phyloP scores from a whole-genome alignment of 495 filamentous ascomycete species.

The Hyaloscypha bicolor region DNA sequence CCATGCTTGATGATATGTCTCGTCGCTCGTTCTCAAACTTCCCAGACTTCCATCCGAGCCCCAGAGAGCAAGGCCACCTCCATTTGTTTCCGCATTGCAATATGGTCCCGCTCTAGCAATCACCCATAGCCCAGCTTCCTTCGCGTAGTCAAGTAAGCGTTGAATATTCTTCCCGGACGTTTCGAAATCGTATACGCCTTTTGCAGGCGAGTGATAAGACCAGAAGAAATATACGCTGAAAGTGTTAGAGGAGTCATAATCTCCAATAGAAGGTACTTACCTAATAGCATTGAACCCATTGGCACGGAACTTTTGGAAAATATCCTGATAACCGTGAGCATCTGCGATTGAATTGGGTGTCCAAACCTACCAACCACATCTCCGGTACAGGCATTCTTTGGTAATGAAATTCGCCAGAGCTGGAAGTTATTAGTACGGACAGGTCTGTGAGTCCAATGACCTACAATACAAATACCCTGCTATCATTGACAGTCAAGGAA shows the following conservation, averaged over 20 bases:
- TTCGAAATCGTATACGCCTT: slow-evolving; percentile 56
- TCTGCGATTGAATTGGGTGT: not conserved
- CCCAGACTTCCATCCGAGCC: slow-evolving; percentile 54
- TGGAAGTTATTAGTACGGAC: slow-evolving; percentile 5
- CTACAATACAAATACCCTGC: slow-evolving; percentile 51
- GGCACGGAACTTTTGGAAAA: slow-evolving; percentile 61
- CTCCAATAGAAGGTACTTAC: slow-evolving; percentile 7
- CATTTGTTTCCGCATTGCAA: slow-evolving; percentile 55
- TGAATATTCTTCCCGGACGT: slow-evolving; percentile 58
- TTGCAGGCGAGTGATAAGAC: slow-evolving; percentile 55
- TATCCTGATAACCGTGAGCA: slow-evolving; percentile 38
- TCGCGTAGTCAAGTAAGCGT: slow-evolving; percentile 59
- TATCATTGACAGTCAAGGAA: slow-evolving; percentile 54
- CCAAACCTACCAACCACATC: slow-evolving; percentile 33
- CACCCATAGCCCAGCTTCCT: slow-evolving; percentile 59
- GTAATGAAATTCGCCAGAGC: slow-evolving; percentile 61
- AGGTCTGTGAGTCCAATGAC: not conserved
- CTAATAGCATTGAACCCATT: slow-evolving; percentile 57
- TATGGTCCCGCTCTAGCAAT: slow-evolving; percentile 63
- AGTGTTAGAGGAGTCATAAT: slow-evolving; percentile 3
- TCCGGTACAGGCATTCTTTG: slow-evolving; percentile 60
- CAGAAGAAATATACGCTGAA: slow-evolving; percentile 56
- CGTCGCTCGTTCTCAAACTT: slow-evolving; percentile 42
- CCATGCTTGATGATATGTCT: slow-evolving; percentile 45
- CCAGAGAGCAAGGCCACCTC: slow-evolving; percentile 54